Evolutionary conservation across 768 basidiomycete species (phyloP), one percentile per base, ranked within the genome.

Genomic region (Boletus barrowsii): DNA sequence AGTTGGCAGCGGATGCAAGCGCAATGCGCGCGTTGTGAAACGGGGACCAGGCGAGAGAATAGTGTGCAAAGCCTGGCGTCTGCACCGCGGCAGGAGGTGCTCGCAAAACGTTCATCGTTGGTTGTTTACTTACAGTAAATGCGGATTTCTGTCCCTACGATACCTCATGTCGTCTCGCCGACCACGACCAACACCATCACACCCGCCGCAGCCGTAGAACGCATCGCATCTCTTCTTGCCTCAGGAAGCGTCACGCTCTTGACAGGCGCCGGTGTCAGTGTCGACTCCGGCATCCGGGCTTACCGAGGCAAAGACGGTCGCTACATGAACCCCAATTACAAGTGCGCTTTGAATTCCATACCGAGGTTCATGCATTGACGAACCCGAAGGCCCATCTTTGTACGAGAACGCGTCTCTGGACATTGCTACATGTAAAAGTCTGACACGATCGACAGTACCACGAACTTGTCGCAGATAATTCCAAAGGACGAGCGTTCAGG

Each of bases 261-360:
- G 51, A 94, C 93, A 0, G 94, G 94, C 3, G 96, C 96, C 0
- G 96, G 96, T 8, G 90, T 97, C 59, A 91, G 89, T 68, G 94
- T 98, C 29, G 96, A 98, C 70, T 92, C 89, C 26, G 96, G 96
- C 42, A 96, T 98, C 56, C 78, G 92, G 60, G 93, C 94, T n/a
- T 97, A 98, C 71, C 76, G 94, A 53, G 94, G 94, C 1, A 68
- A 66, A 56, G 90, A 95, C 64, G 94, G 94, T 15, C 76, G 86
- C 58, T 93, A 93, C 70, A 83, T 90, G 83, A 90, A 93, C 63
- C 90, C 88, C n/a, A 87, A 92, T 69, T 92, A 90, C 76, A 87
- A 84, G 89, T 90, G 63, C 60, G 81, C 61, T 51, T 0, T 22
- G 20, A 32, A 2, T 17, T 24, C 7, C 2, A 13, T 8, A 10